A percentile compares a stretch with the other conserved stretches of the same genome.
These are phyloP conservation scores for Debaryomyces fabryi DNA, from an alignment of 1,139 yeast genomes.

Conservation along the genomic window DNA sequence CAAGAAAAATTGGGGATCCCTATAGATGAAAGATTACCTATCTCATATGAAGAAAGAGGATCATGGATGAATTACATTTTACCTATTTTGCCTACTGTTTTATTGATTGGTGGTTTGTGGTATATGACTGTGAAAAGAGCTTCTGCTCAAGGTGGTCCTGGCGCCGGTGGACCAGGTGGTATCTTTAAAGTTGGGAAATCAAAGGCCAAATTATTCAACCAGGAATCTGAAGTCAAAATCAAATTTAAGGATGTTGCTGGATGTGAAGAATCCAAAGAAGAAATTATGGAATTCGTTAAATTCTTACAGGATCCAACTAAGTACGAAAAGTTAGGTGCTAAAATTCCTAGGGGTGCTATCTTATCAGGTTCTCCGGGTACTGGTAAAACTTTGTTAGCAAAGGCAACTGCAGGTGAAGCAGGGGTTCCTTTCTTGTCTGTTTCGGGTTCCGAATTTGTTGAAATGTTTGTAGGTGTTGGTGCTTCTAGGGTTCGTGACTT, in stretches of 20 bases:
- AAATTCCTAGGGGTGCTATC: slow-evolving; percentile 83
- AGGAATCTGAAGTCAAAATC: slow-evolving; percentile 69
- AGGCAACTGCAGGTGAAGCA: slow-evolving; percentile 87
- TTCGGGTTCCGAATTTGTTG: slow-evolving; percentile 81
- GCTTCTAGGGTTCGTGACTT: slow-evolving; percentile 82
- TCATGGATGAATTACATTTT: slow-evolving; percentile 57
- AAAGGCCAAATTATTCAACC: slow-evolving; percentile 70
- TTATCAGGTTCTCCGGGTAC: slow-evolving; percentile 88
- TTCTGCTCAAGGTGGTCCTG: slow-evolving; percentile 46
- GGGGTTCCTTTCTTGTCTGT: slow-evolving; percentile 81
- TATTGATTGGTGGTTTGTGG: slow-evolving; percentile 71
- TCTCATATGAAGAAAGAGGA: slow-evolving; percentile 62
- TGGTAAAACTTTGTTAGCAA: slow-evolving; percentile 79
- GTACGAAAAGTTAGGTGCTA: slow-evolving; percentile 78
- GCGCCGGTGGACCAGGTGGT: slow-evolving; percentile 58
- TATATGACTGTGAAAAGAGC: slow-evolving; percentile 67
- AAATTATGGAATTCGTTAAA: slow-evolving; percentile 82
- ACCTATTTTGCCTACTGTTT: slow-evolving; percentile 68
- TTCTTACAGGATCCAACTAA: slow-evolving; percentile 74
- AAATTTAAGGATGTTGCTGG: slow-evolving; percentile 84
- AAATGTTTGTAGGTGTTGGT: slow-evolving; percentile 85
- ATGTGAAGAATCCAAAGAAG: slow-evolving; percentile 80
- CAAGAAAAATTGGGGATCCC: slow-evolving; percentile 66
- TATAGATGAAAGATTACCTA: slow-evolving; percentile 63
- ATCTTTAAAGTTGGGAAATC: slow-evolving; percentile 66